These are phyloP conservation scores for Neurospora sp. DNA, from an alignment of 495 filamentous ascomycete genomes.

Conservation along the genomic window DNA sequence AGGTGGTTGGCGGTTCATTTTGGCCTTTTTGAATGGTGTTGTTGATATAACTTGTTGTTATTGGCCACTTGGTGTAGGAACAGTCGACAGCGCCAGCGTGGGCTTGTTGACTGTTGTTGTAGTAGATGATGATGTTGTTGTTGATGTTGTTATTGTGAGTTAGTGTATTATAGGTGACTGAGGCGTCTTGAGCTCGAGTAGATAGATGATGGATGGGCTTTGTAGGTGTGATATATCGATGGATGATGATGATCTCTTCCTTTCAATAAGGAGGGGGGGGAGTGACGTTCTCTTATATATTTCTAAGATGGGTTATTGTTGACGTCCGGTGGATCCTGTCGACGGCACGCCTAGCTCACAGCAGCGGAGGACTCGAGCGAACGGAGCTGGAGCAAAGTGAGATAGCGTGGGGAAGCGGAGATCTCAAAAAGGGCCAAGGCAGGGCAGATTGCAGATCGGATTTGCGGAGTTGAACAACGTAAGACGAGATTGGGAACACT, in stretches of 20 bases:
- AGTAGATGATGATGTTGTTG: background rate
- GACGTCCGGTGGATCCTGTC: background rate
- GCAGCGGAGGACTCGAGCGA: background rate
- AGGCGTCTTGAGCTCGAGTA: background rate
- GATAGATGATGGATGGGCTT: background rate
- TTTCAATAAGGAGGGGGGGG: background rate
- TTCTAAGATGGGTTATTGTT: background rate
- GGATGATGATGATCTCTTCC: background rate
- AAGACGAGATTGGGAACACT: background rate
- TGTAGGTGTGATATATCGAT: background rate
- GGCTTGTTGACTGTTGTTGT: background rate
- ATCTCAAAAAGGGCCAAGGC: background rate
- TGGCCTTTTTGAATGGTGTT: constrained; percentile 1
- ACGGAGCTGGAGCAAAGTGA: background rate
- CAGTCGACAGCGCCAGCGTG: background rate
- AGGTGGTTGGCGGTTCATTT: constrained; percentile 21
- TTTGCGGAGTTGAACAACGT: background rate
- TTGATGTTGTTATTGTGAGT: background rate
- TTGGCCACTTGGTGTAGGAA: background rate
- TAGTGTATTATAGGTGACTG: background rate
- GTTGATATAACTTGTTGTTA: background rate
- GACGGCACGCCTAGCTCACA: background rate
- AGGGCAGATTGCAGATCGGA: background rate
- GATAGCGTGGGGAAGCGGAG: background rate
- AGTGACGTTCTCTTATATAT: background rate